Percentiles rank a stretch among this genome's conserved stretches.
Evolutionary conservation across 495 filamentous ascomycete genomes (phyloP).

Genomic region (Niebla homalea): DNA sequence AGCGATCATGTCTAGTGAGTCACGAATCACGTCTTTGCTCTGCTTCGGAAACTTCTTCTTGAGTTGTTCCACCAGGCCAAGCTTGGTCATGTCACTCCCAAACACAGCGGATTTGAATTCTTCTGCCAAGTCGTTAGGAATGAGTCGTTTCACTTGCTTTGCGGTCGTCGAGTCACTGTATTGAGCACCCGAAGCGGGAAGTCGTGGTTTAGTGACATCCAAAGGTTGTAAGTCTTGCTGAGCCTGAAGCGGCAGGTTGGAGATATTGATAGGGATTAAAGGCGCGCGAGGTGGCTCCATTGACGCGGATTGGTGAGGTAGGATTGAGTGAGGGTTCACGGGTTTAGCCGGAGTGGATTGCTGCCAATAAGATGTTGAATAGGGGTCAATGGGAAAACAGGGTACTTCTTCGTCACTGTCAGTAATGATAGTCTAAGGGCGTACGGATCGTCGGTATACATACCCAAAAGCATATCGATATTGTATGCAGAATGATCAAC

Average conservation of each 20-base stretch:
- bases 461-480: constrained; percentile 64
- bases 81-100: constrained; percentile 61
- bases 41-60: constrained; percentile 65
- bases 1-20: constrained; percentile 58
- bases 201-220: constrained; percentile 8
- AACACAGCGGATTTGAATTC: constrained; percentile 62
- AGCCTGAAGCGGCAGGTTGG: constrained; percentile 1
- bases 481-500: constrained; percentile 39
- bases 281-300: constrained; percentile 19
- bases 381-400: constrained; percentile 63
- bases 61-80: constrained; percentile 60
- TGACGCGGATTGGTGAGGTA: constrained; percentile 13
- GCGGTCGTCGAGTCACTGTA: constrained; percentile 18
- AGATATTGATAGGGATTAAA: constrained; percentile 7
- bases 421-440: not conserved
- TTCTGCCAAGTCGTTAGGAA: constrained; percentile 48
- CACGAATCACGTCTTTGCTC: constrained; percentile 56
- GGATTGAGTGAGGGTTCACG: constrained; percentile 7
- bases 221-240: not conserved
- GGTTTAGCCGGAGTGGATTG: constrained; percentile 13
- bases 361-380: constrained; percentile 70
- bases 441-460: constrained; percentile 11
- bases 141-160: constrained; percentile 16
- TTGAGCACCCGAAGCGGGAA: constrained; percentile 3
- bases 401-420: constrained; percentile 25